Base-by-base conservation (phyloP, 1,139 yeast species). In the Debaryomyces sp. region DNA sequence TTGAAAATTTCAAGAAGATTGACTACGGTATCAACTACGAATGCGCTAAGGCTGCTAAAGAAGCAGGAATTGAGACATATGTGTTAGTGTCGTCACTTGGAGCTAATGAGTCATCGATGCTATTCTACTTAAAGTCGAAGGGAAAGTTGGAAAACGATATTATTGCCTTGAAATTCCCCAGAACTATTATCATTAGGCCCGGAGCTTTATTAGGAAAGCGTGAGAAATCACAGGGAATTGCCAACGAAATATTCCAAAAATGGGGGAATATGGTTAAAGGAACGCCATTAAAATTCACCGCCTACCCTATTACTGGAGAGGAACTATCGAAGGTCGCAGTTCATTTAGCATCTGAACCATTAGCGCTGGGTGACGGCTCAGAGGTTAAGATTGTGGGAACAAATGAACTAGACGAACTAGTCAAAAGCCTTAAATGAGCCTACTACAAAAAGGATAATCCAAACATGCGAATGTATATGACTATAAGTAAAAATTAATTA, bases 1-100 rank as follows among this genome's bases (percentile, higher is more conserved):
- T 52, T 12, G 87, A 79, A 24, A 77, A 81, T 21, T 91, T 88
- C 66, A 75, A 76, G 54, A 73, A 75, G 54, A 83, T 89, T 53
- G 96, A 89, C 59, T 80, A 84, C 57, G 95, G 87, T 43, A 69
- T 84, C 54, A 89, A 87, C 60, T 66, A 78, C 38, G 80, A 73
- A 29, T 67, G 85, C 37, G 94, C 95, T 5, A 77, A 81, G 58
- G 85, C 84, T 6, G 96, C 96, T 0, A 85, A 81, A 61, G 81
- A 71, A 5, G 77, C 78, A 1, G 92, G 92, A 0, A 81, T 81
- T 53, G 74, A 77, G 36, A 85, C 89, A 0, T 82, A 79, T 54
- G 83, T 89, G 5, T 63, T 89, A 24, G 77, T 89, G 4, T 82
- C 90, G 1, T 68, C 89, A 1, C 48, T 58, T 0, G 89, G 89